Evolutionary conservation across 2,329 filamentous ascomycete species (phyloP).

Genomic region (Tolypocladium amazonense): DNA sequence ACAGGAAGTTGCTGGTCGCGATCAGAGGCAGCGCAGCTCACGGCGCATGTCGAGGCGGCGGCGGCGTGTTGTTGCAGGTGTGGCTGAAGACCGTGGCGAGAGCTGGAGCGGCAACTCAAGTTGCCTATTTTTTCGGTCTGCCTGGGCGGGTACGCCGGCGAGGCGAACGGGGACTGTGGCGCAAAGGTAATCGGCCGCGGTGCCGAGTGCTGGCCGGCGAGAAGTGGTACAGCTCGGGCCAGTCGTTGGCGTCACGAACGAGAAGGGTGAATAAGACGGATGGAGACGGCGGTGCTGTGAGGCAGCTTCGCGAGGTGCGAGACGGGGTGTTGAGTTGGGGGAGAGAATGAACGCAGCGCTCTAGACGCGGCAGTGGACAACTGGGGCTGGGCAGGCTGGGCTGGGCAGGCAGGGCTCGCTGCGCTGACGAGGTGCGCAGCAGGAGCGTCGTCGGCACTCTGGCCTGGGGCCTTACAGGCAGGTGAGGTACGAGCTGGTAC

Average conservation of each 20-base stretch:
- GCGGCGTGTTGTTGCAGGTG: conserved; percentile 22
- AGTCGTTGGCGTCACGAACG: not conserved
- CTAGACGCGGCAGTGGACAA: not conserved
- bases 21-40: conserved; percentile 12
- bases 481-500: not conserved
- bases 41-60: conserved; percentile 25
- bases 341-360: not conserved
- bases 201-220: not conserved
- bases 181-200: not conserved
- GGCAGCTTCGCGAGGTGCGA: not conserved
- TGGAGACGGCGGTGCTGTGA: not conserved
- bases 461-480: too few species aligned
- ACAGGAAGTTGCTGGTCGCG: conserved; percentile 3
- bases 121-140: conserved; percentile 12
- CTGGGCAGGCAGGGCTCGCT: not conserved
- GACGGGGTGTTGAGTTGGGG: not conserved
- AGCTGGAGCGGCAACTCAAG: conserved; percentile 15
- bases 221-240: not conserved
- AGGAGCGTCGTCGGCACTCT: not conserved
- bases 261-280: not conserved
- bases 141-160: not conserved
- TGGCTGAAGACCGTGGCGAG: conserved; percentile 34
- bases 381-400: not conserved
- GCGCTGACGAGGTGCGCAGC: not conserved
- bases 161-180: conserved; percentile 2